Base-by-base conservation (phyloP, 2,329 filamentous ascomycete species). In the Talaromyces albobiverticillius region DNA sequence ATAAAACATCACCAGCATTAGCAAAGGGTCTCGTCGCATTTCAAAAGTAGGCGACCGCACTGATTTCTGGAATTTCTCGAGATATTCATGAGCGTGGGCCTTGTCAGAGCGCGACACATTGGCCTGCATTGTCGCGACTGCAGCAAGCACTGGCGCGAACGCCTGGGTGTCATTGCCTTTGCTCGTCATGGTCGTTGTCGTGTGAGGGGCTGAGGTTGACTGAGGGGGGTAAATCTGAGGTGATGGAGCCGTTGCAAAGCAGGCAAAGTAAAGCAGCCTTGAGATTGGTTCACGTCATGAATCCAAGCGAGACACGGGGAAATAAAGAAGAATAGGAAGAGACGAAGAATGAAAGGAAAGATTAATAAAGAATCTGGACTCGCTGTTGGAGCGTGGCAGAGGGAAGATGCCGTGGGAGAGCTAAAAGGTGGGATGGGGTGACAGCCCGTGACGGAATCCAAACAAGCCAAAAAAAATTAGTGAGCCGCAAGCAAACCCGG, bases 51-150 rank as follows among this genome's bases (percentile, higher is more conserved):
- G 55, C 1, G 47, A 56, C 82, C 87, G 63, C 74, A 96, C 93
- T 72, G 94, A 97, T 84, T 99, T 99, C 82, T 99, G 94, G 75
- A 97, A 99, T 64, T 85, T 86, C 75, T 95, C 89, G 57, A 99
- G 81, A 71, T 87, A 99, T 70, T 93, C 86, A 69, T 96, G 92
- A 57, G 90, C 92, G 72, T 91, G 88, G 71, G 88, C 87, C 79
- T 97, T 97, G 68, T 89, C 84, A 61, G 87, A 82, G 67, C 88
- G 83, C 68, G 93, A 85, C 62, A 85, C 88, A 74, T 87, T 89
- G 70, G 91, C 82, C 68, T 84, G 87, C 92, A 99, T 96, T 60
- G 92, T 94, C 69, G 86, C 83, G 75, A 97, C 86, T 59, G 93
- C 94, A 63, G 88, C 85, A 64, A 97, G 81, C 63, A 99, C 90